A percentile compares a stretch with the other conserved stretches of the same genome.
Evolutionary conservation across 805 yeast genomes (phyloP).

Genomic region (Yamadazyma phyllophila): DNA sequence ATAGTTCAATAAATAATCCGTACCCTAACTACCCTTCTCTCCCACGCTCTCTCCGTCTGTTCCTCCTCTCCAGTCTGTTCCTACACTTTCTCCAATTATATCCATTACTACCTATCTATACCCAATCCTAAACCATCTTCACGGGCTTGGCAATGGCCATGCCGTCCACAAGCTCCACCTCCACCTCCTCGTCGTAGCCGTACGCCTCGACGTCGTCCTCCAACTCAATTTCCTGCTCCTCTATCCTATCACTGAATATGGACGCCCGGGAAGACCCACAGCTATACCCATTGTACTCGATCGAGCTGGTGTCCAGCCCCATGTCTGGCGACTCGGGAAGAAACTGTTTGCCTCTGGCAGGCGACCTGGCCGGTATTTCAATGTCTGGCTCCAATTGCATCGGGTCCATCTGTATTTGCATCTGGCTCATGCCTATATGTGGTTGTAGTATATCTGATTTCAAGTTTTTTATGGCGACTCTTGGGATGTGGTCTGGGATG

Average conservation of each 20-base stretch:
- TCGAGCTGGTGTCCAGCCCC: slow-evolving; percentile 21
- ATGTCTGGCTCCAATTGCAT: background rate
- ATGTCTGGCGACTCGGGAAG: slow-evolving; percentile 15
- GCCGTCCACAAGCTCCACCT: background rate
- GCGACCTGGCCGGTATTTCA: slow-evolving; percentile 15
- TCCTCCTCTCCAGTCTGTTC: no score
- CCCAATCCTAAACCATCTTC: background rate
- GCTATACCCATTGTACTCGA: slow-evolving; percentile 16
- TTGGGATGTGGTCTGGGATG: background rate
- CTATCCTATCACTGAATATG: slow-evolving; percentile 15
- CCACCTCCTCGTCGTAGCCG: slow-evolving; percentile 8
- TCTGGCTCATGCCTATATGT: no score
- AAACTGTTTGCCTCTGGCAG: slow-evolving; percentile 1
- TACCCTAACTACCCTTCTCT: no score
- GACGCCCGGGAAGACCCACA: slow-evolving; percentile 18
- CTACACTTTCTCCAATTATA: background rate
- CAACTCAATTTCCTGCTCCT: background rate
- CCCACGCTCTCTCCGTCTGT: no score
- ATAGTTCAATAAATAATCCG: no score
- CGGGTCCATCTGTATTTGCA: no score
- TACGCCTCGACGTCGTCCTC: slow-evolving; percentile 11
- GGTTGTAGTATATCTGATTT: background rate
- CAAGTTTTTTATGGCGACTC: background rate
- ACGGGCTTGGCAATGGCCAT: background rate
- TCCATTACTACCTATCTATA: background rate